phyloP scores from a whole-genome alignment of 495 filamentous ascomycete species.

The Aspergillus baeticus region DNA sequence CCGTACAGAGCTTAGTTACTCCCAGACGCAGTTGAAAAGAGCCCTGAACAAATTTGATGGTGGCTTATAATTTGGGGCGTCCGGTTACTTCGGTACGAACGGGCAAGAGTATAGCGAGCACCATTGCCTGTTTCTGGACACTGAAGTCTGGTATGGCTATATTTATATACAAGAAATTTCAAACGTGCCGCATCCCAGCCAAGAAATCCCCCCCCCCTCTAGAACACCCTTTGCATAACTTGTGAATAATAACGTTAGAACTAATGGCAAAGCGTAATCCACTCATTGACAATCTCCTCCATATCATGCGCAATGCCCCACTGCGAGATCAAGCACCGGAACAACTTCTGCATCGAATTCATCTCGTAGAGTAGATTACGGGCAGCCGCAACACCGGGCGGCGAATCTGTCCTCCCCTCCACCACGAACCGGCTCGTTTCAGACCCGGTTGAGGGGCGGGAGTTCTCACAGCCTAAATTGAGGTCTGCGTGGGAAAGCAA shows the following conservation, averaged over 20 bases:
- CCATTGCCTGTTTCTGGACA: no score
- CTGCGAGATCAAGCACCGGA: constrained; percentile 45
- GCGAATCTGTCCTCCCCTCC: constrained; percentile 22
- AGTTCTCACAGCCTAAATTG: constrained; percentile 25
- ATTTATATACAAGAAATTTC: no score
- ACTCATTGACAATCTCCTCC: constrained; percentile 45
- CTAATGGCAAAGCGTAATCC: constrained; percentile 48
- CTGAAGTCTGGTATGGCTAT: no score
- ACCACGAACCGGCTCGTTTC: constrained; percentile 40
- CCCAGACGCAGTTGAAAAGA: no score
- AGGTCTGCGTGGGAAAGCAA: constrained; percentile 38
- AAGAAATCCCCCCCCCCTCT: background rate
- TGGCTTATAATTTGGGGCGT: no score
- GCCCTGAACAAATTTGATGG: no score
- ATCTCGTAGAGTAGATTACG: constrained; percentile 49
- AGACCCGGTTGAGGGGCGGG: constrained; percentile 25
- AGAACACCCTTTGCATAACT: background rate
- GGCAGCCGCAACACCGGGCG: constrained; percentile 21
- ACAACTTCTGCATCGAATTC: constrained; percentile 51
- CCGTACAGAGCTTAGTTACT: no score
- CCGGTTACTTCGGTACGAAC: no score
- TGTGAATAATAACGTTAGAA: background rate
- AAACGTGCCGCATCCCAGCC: no score
- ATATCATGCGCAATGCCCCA: constrained; percentile 53
- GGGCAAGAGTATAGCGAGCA: no score